Conservation (phyloP, 1,284 basidiomycete species). For the Tetrapyrgos nigripes region DNA sequence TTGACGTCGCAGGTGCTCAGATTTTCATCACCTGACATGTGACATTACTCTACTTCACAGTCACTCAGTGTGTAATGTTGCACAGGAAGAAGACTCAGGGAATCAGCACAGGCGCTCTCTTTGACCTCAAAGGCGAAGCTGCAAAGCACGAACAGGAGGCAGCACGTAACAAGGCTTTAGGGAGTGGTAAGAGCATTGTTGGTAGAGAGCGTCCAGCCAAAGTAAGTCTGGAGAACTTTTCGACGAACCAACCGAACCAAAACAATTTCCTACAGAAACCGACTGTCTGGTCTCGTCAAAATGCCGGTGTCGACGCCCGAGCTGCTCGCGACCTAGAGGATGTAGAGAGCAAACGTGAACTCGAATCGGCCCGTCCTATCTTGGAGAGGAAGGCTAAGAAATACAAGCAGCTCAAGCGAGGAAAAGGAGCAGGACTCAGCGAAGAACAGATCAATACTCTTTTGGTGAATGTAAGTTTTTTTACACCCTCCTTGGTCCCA, state of each 20-base stretch:
- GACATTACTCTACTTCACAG: no score
- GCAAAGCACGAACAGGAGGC: constrained; percentile 72
- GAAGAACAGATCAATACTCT: constrained; percentile 80
- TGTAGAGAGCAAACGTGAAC: constrained; percentile 70
- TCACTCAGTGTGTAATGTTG: neutral
- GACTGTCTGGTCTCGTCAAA: constrained; percentile 72
- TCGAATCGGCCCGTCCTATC: constrained; percentile 70
- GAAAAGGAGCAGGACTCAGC: constrained; percentile 80
- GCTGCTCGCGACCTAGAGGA: constrained; percentile 66
- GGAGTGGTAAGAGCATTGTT: constrained; percentile 53
- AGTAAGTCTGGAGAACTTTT: constrained; percentile 41
- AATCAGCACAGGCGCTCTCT: constrained; percentile 73
- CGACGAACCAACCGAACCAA: neutral
- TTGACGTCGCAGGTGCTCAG: no score
- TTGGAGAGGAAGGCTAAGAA: constrained; percentile 84
- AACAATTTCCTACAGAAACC: constrained; percentile 58
- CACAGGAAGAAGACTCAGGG: constrained; percentile 60
- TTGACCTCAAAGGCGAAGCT: constrained; percentile 79
- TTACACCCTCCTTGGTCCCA: neutral
- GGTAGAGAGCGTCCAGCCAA: constrained; percentile 70
- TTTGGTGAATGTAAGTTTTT: constrained; percentile 80
- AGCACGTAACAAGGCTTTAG: constrained; percentile 61
- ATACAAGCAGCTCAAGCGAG: constrained; percentile 83
- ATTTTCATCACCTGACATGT: neutral
- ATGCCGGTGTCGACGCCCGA: constrained; percentile 71